Conservation (phyloP, 371 early-diverging fungal genomes). For the Mucor circinelloides region DNA sequence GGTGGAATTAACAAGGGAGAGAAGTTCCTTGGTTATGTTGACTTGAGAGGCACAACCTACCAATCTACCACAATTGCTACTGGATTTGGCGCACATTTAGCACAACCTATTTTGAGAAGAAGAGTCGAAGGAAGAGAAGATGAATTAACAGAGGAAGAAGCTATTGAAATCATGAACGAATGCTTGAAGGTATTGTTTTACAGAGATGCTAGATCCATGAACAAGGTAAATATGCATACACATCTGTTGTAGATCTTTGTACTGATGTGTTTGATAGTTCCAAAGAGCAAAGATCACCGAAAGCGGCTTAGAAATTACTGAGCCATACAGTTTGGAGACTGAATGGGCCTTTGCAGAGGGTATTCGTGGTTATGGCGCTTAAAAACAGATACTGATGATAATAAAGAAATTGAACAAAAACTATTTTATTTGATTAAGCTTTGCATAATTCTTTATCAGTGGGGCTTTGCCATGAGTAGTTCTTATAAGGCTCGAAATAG, state of each 20-base stretch:
- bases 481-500: constrained; percentile 38
- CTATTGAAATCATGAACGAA: constrained; percentile 85
- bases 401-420: background rate
- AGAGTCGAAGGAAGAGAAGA: constrained; percentile 87
- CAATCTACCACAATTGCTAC: constrained; percentile 93
- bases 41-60: constrained; percentile 96
- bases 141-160: constrained; percentile 91
- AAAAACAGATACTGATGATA: constrained; percentile 21
- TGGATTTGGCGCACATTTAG: constrained; percentile 96
- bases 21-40: constrained; percentile 93
- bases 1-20: constrained; percentile 87
- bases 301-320: constrained; percentile 81
- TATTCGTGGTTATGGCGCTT: constrained; percentile 88
- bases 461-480: constrained; percentile 53
- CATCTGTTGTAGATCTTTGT: background rate
- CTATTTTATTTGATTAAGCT: constrained; percentile 11
- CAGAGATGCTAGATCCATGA: constrained; percentile 95
- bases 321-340: constrained; percentile 88
- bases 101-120: constrained; percentile 95
- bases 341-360: constrained; percentile 94
- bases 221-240: constrained; percentile 67
- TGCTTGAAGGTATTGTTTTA: constrained; percentile 96
- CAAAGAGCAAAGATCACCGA: constrained; percentile 90
- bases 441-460: constrained; percentile 36
- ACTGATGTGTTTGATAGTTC: constrained; percentile 55